Conservation (phyloP, 164 flowering plant species). For the Vitis rotundifolia region DNA sequence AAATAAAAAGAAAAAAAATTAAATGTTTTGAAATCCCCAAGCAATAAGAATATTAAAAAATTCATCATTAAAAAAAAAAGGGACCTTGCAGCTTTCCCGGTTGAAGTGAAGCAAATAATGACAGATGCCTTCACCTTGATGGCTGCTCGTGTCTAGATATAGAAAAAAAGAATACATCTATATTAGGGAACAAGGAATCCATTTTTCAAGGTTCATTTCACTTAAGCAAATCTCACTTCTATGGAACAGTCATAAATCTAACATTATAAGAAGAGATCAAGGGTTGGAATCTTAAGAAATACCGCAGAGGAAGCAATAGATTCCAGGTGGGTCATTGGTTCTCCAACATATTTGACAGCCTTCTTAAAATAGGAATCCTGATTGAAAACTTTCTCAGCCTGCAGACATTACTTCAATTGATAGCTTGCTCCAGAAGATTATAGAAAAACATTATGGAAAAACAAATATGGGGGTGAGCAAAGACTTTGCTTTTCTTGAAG, state of each 20-base stretch:
- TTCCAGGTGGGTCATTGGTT: constrained; percentile 92
- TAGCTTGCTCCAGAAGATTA: not conserved
- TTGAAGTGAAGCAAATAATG: constrained; percentile 67
- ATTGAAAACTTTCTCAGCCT: constrained; percentile 97
- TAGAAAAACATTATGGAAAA: no score
- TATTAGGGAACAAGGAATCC: not conserved
- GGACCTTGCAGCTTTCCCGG: constrained; percentile 73
- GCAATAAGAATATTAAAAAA: no score
- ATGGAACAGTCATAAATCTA: not conserved
- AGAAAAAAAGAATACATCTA: not conserved
- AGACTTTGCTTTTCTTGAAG: no score
- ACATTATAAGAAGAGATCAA: not conserved
- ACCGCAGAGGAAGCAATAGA: constrained; percentile 97
- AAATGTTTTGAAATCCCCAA: no score
- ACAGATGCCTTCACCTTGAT: constrained; percentile 72
- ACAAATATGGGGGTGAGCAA: no score
- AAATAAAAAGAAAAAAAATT: not conserved
- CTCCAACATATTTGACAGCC: constrained; percentile 79
- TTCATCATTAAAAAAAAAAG: not conserved
- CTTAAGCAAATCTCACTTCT: not conserved
- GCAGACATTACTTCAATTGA: constrained; percentile 17
- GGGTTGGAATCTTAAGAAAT: constrained; percentile 12
- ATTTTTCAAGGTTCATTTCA: not conserved
- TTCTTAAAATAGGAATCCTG: constrained; percentile 84
- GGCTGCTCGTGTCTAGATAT: constrained; percentile 58